Evolutionary conservation across 2,329 filamentous ascomycete genomes (phyloP), one percentile per base, ranked within the genome.

Genomic region (Trichoderma sp.): DNA sequence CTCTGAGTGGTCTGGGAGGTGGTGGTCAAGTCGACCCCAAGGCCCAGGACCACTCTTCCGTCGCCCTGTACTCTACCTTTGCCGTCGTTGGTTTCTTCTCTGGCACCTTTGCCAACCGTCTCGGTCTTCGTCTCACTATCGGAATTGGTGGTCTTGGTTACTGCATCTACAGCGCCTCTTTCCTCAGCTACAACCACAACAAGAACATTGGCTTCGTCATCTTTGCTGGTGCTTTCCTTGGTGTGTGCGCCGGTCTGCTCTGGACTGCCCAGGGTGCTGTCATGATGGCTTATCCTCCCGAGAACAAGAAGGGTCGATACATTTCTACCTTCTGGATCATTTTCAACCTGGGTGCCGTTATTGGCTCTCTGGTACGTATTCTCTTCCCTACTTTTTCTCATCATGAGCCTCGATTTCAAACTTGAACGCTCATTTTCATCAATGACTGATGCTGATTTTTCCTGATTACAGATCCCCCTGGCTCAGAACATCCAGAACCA

Each of bases 261-360:
- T 96, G 92, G 92, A 91, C 90, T 40, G 92, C 91, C 0, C 92
- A 95, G 81, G 92, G 92, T 70, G 89, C 91, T 70, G 92, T 95
- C 76, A 94, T 95, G 91, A 95, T 97, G 88, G 89, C 92, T 52
- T 97, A 97, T 79, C 94, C 94, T 1, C 84, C 87, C 24, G 94
- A 97, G 81, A 80, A 88, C 40, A 87, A 88, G 72, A 97, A 97
- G 84, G 94, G 94, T 56, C 89, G 90, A 70, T 97, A 94, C 79
- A 97, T 97, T 78, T 92, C 92, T 71, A 90, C 89, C 83, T 97
- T 97, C 82, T 97, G 94, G 94, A 89, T 94, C 79, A 96, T 97
- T 76, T 97, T 97, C 86, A 97, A 97, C 81, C 80, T 94, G 70
- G 94, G 94, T 74, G 94, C 90, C 75, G 94, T 97, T 71, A 93